Evolutionary conservation across 345 rosid genomes (phyloP).

Genomic region (Rhizophora apiculata): DNA sequence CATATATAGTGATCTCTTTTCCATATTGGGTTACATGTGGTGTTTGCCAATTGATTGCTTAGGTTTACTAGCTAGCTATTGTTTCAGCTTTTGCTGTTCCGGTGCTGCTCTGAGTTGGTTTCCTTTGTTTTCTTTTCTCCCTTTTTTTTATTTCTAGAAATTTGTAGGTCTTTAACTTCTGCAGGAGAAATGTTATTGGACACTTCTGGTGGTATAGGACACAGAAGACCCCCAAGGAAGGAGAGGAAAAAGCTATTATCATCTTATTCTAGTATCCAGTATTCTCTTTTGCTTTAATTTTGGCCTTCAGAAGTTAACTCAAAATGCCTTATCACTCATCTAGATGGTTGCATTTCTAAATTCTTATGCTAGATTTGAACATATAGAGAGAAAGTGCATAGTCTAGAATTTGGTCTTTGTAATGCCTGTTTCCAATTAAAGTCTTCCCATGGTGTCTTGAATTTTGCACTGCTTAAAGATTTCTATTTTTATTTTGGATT

Average conservation of each 20-base stretch:
- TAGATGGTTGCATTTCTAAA: background rate
- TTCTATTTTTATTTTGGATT: constrained; percentile 15
- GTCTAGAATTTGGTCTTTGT: background rate
- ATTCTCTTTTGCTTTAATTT: background rate
- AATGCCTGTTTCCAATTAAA: background rate
- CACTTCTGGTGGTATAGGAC: constrained; percentile 34
- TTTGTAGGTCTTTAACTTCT: constrained; percentile 43
- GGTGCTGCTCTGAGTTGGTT: constrained; percentile 32
- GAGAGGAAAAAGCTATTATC: constrained; percentile 48
- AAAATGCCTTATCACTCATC: background rate
- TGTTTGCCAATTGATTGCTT: background rate
- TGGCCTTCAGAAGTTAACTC: background rate
- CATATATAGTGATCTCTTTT: background rate
- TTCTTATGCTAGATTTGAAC: background rate
- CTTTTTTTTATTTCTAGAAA: constrained; percentile 37
- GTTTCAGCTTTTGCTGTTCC: constrained; percentile 12
- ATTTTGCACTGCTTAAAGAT: background rate
- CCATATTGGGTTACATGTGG: background rate
- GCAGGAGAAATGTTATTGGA: constrained; percentile 28
- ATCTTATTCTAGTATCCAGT: constrained; percentile 48
- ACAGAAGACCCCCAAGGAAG: constrained; percentile 52
- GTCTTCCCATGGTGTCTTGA: background rate
- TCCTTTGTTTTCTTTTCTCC: constrained; percentile 15
- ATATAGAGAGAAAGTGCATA: background rate
- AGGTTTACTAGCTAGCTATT: background rate